Evolutionary conservation across 1,284 basidiomycete genomes (phyloP).

Genomic region (Apiotrichum montevideense): DNA sequence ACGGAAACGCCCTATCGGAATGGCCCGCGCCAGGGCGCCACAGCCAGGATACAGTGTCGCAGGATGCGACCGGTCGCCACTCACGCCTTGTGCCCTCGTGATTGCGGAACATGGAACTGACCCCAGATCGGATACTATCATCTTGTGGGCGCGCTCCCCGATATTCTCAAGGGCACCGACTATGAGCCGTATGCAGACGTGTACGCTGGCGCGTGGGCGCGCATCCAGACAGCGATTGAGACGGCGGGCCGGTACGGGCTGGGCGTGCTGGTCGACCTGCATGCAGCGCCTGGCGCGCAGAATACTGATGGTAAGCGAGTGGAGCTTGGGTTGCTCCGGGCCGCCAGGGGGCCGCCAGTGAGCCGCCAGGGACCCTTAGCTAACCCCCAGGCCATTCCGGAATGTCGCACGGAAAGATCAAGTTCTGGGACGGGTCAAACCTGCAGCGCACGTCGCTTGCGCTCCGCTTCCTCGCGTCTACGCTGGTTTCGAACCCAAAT

Average conservation of each 20-base stretch:
- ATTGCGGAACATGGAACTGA: background rate
- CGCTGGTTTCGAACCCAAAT: slow-evolving; percentile 54
- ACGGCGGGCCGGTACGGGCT: slow-evolving; percentile 59
- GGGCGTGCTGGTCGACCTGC: slow-evolving; percentile 65
- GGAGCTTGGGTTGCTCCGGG: background rate
- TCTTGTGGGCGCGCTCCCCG: slow-evolving; percentile 57
- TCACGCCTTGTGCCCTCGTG: too few species aligned
- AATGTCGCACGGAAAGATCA: slow-evolving; percentile 41
- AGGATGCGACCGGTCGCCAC: too few species aligned
- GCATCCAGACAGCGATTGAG: slow-evolving; percentile 63
- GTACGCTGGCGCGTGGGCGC: slow-evolving; percentile 66
- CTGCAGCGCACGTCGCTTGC: slow-evolving; percentile 56
- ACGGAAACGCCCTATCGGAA: too few species aligned
- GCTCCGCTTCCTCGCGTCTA: slow-evolving; percentile 49
- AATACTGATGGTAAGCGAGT: slow-evolving; percentile 46
- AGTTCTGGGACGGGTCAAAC: slow-evolving; percentile 49
- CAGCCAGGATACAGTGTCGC: too few species aligned
- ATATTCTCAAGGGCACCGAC: slow-evolving; percentile 65
- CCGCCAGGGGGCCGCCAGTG: too few species aligned
- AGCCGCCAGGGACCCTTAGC: background rate
- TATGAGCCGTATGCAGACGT: slow-evolving; percentile 58
- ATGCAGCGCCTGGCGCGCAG: slow-evolving; percentile 50
- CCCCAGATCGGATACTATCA: slow-evolving; percentile 69
- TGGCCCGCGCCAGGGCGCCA: too few species aligned
- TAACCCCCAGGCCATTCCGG: slow-evolving; percentile 38